phyloP scores from a whole-genome alignment of 2,329 filamentous ascomycete species.

The Fusarium sp. region DNA sequence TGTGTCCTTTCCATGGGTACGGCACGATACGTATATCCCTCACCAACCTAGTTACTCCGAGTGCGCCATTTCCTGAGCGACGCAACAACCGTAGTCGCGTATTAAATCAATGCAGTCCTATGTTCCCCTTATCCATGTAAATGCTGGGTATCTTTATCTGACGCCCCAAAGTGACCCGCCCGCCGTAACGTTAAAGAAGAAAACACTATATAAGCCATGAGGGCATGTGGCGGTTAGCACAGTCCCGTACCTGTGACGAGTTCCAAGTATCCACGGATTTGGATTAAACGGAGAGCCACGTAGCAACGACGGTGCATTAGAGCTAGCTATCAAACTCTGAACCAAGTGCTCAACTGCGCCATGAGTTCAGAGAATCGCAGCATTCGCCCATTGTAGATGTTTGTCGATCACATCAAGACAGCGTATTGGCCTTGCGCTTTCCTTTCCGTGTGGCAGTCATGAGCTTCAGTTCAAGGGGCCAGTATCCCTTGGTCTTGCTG shows the following conservation, averaged over 20 bases:
- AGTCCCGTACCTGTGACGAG: background rate
- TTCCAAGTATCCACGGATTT: background rate
- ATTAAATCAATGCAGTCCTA: constrained; percentile 31
- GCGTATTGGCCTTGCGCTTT: constrained; percentile 50
- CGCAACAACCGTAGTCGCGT: constrained; percentile 10
- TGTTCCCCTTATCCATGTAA: constrained; percentile 41
- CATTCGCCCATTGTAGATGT: background rate
- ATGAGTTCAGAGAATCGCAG: background rate
- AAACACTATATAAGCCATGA: constrained; percentile 6
- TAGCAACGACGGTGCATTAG: background rate
- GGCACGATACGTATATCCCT: constrained; percentile 5
- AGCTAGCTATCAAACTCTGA: background rate
- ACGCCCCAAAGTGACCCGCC: constrained; percentile 25
- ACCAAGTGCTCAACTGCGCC: background rate
- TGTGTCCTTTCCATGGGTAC: background rate
- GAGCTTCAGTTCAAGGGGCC: constrained; percentile 70
- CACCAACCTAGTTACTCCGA: constrained; percentile 32
- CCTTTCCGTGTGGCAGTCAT: constrained; percentile 67
- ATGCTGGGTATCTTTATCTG: constrained; percentile 42
- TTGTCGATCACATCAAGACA: constrained; percentile 38
- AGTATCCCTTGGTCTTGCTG: constrained; percentile 63
- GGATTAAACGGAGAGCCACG: constrained; percentile 3
- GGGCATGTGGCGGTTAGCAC: background rate
- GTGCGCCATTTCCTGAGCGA: constrained; percentile 34
- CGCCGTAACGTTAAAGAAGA: constrained; percentile 18